phyloP scores from a whole-genome alignment of 2,329 filamentous ascomycete species.

The Myriosclerotinia duriaeana region DNA sequence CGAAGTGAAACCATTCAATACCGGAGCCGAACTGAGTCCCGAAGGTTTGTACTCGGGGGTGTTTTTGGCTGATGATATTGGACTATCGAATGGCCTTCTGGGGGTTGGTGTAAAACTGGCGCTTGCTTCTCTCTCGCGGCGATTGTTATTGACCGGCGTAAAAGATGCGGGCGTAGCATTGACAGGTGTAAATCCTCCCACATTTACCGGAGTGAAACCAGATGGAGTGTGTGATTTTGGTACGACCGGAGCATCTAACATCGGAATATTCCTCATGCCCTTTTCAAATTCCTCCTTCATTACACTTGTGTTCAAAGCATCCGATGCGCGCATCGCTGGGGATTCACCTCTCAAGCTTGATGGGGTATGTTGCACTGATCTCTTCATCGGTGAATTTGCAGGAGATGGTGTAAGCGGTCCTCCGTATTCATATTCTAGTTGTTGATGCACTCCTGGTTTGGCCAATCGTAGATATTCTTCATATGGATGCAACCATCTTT shows the following conservation, averaged over 20 bases:
- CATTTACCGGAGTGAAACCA: slow-evolving; percentile 46
- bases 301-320: slow-evolving; percentile 54
- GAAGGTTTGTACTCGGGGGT: slow-evolving; percentile 64
- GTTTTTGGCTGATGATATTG: slow-evolving; percentile 61
- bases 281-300: slow-evolving; percentile 45
- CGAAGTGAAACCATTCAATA: slow-evolving; percentile 50
- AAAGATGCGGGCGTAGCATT: slow-evolving; percentile 57
- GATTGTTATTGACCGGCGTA: slow-evolving; percentile 51
- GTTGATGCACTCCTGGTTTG: slow-evolving; percentile 95
- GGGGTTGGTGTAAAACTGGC: slow-evolving; percentile 56
- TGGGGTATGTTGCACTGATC: slow-evolving; percentile 59
- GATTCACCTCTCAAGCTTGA: slow-evolving; percentile 62
- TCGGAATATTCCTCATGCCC: slow-evolving; percentile 41
- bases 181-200: slow-evolving; percentile 63
- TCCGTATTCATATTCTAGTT: slow-evolving; percentile 88
- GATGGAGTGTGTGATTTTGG: slow-evolving; percentile 34
- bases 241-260: slow-evolving; percentile 37
- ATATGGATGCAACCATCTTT: slow-evolving; percentile 94
- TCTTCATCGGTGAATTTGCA: slow-evolving; percentile 70
- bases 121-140: slow-evolving; percentile 50
- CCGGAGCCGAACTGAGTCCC: slow-evolving; percentile 51
- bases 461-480: slow-evolving; percentile 89
- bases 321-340: slow-evolving; percentile 60
- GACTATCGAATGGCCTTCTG: slow-evolving; percentile 55
- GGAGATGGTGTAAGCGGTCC: slow-evolving; percentile 83